A percentile compares a stretch with the other conserved stretches of the same genome.
Conservation (phyloP, 2,329 filamentous ascomycete genomes). For the Alternaria brassicicola region DNA sequence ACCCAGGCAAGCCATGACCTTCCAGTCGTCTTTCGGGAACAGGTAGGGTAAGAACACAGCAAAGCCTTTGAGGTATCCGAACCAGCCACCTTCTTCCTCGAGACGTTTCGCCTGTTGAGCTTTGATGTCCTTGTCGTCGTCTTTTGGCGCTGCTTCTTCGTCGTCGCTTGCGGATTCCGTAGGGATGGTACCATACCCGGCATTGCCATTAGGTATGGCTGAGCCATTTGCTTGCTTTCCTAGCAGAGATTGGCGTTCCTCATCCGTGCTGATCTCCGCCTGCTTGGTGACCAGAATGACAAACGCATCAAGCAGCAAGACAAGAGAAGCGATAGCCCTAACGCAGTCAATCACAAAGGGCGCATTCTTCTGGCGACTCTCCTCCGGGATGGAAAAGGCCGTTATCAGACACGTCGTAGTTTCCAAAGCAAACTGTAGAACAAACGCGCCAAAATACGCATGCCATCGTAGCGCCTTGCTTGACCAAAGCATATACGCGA, state of each 20-base stretch:
- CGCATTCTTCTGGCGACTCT: conserved; percentile 23
- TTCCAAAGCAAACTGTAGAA: conserved; percentile 42
- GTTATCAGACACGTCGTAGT: conserved; percentile 36
- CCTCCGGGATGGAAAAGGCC: conserved; percentile 22
- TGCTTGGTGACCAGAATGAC: conserved; percentile 36
- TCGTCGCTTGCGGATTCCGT: conserved; percentile 22
- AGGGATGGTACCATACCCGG: conserved; percentile 44
- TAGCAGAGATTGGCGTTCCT: conserved; percentile 66
- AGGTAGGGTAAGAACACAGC: conserved; percentile 76
- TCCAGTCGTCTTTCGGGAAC: conserved; percentile 71
- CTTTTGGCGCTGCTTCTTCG: conserved; percentile 58
- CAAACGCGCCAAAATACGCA: conserved; percentile 44
- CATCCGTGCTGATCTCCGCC: conserved; percentile 52
- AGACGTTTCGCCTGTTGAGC: conserved; percentile 64
- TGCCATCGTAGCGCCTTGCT: conserved; percentile 38
- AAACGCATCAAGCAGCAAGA: conserved; percentile 38
- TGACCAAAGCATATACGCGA: conserved; percentile 32
- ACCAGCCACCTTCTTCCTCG: conserved; percentile 77
- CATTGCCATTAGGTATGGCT: conserved; percentile 47
- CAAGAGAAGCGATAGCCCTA: conserved; percentile 29
- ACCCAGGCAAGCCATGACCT: conserved; percentile 70
- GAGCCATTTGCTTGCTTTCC: conserved; percentile 50
- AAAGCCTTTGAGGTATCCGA: conserved; percentile 77
- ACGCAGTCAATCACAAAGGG: conserved; percentile 33
- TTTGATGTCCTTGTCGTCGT: conserved; percentile 62